Evolutionary conservation across 2,329 filamentous ascomycete genomes (phyloP).

Genomic region (Chaetoscypha palmicola): DNA sequence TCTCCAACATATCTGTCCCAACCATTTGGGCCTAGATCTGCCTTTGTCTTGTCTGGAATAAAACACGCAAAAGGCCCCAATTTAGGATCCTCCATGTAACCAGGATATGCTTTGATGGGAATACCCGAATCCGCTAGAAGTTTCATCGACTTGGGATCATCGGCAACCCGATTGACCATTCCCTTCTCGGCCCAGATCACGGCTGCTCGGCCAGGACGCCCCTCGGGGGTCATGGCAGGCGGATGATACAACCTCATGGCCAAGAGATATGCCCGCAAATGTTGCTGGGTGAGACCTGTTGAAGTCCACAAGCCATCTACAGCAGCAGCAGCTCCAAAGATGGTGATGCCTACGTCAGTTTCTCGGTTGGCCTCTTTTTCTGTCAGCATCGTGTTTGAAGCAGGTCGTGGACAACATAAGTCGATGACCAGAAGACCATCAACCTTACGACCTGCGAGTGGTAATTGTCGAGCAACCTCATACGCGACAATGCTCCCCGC

Average conservation of each 20-base stretch:
- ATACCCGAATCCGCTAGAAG: not conserved
- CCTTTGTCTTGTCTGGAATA: not conserved
- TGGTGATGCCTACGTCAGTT: not conserved
- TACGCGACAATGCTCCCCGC: not conserved
- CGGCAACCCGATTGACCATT: not conserved
- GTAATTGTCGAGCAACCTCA: not conserved
- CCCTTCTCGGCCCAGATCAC: not conserved
- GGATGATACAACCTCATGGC: not conserved
- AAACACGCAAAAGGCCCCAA: not conserved
- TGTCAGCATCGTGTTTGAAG: not conserved
- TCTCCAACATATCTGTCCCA: not conserved
- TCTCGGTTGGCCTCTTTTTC: not conserved
- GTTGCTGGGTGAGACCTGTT: not conserved
- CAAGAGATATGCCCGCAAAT: not conserved
- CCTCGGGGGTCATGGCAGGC: not conserved
- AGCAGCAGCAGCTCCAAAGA: not conserved
- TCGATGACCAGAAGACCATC: not conserved
- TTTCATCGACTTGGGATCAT: not conserved
- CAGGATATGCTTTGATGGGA: not conserved
- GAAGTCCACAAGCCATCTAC: not conserved
- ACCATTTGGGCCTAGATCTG: not conserved
- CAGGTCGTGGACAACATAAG: not conserved
- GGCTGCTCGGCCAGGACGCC: not conserved
- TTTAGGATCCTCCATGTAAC: not conserved
- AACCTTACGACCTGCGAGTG: not conserved